Percentiles rank a stretch among this genome's conserved stretches.
Evolutionary conservation across 83 land plant species (phyloP).

Genomic region (Picea abies): DNA sequence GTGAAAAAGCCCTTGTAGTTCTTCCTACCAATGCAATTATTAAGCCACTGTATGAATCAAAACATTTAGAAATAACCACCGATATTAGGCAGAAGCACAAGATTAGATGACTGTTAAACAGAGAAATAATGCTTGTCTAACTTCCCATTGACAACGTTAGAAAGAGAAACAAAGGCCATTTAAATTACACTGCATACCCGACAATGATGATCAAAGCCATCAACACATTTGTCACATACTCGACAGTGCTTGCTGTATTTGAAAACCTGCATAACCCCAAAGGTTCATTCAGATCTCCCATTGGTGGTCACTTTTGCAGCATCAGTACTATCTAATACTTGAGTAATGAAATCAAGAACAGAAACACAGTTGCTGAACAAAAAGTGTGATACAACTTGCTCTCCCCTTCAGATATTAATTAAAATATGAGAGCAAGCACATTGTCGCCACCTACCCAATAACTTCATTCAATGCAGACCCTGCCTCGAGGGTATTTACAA

Average conservation of each 20-base stretch:
- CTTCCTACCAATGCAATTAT: constrained; percentile 94
- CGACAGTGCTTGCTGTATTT: constrained; percentile 91
- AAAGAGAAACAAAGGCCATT: not conserved
- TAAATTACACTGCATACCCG: constrained; percentile 45
- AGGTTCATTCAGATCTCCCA: not conserved
- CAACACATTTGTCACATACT: constrained; percentile 96
- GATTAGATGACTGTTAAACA: not conserved
- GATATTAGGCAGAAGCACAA: not conserved
- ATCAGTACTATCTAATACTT: not conserved
- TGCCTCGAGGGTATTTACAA: not conserved
- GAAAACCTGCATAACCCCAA: constrained; percentile 52
- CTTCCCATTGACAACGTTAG: not conserved
- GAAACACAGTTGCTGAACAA: not conserved
- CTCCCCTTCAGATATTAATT: constrained; percentile 3
- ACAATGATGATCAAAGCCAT: constrained; percentile 93
- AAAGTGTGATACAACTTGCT: not conserved
- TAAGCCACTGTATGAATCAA: constrained; percentile 82
- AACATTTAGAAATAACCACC: constrained; percentile 13
- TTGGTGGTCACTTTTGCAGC: not conserved
- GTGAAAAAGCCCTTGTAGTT: constrained; percentile 82
- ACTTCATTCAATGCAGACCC: not conserved
- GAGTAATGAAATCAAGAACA: not conserved
- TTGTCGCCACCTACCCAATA: not conserved
- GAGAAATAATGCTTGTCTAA: too few species aligned
- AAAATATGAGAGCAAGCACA: not conserved